Conservation (phyloP, 352 stramenopile species). For the Pythium phragmitis region DNA sequence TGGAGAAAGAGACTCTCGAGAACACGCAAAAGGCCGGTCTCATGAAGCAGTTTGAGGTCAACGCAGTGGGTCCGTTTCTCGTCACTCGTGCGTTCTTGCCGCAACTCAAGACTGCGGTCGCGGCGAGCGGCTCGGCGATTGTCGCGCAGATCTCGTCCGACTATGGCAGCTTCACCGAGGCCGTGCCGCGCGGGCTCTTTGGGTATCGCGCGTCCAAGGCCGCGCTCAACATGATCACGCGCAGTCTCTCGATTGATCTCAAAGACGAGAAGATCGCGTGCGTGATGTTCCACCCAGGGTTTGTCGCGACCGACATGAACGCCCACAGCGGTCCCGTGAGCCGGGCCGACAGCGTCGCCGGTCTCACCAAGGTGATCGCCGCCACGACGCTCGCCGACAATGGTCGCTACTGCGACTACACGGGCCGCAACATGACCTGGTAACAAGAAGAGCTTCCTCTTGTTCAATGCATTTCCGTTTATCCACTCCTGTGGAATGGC, state of each 20-base stretch:
- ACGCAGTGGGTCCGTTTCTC: constrained; percentile 55
- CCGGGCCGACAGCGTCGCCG: constrained; percentile 41
- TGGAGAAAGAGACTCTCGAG: constrained; percentile 26
- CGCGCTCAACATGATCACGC: constrained; percentile 65
- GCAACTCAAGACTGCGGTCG: constrained; percentile 36
- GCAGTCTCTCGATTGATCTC: constrained; percentile 40
- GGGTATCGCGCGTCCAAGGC: constrained; percentile 69
- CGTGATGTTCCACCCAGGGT: constrained; percentile 48
- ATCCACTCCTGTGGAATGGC: neutral
- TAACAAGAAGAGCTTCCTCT: constrained; percentile 7
- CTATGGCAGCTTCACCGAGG: constrained; percentile 49
- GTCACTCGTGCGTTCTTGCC: constrained; percentile 51
- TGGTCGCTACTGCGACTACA: constrained; percentile 34
- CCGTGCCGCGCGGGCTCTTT: constrained; percentile 43
- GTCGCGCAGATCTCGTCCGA: constrained; percentile 43
- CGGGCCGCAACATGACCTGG: constrained; percentile 29
- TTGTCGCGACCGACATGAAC: constrained; percentile 57
- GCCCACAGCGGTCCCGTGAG: constrained; percentile 42
- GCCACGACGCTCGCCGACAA: constrained; percentile 55
- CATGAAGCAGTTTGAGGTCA: constrained; percentile 64
- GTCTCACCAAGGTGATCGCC: constrained; percentile 55
- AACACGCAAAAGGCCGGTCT: constrained; percentile 42
- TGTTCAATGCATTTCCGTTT: neutral
- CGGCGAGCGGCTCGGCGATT: constrained; percentile 23
- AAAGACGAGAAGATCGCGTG: constrained; percentile 38